These are phyloP conservation scores for Chytriomyces hyalinus DNA, from an alignment of 192 early-diverging fungal species.

Conservation along the genomic window DNA sequence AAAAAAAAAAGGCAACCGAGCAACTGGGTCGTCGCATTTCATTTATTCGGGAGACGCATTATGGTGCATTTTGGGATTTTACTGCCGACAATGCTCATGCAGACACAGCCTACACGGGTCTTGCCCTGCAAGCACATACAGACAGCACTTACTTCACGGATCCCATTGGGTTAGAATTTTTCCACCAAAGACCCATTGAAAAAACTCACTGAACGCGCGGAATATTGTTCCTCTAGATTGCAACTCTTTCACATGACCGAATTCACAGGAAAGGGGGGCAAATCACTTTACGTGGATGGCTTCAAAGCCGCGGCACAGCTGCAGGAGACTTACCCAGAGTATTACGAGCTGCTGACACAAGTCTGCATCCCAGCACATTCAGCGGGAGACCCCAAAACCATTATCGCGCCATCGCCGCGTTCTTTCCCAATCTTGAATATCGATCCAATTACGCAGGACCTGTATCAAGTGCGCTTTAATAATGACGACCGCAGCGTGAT, in stretches of 20 bases:
- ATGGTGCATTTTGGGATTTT: constrained; percentile 79
- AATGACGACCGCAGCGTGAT: constrained; percentile 80
- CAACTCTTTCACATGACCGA: constrained; percentile 83
- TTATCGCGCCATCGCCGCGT: constrained; percentile 67
- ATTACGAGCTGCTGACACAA: constrained; percentile 67
- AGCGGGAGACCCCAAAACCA: constrained; percentile 71
- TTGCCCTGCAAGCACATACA: constrained; percentile 78
- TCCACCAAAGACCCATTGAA: not conserved
- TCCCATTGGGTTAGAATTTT: constrained; percentile 65
- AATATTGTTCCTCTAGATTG: constrained; percentile 46
- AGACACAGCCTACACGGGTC: constrained; percentile 81
- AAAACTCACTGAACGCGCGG: not conserved
- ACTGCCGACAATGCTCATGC: constrained; percentile 76
- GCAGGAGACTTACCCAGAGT: constrained; percentile 56
- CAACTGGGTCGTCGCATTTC: constrained; percentile 66
- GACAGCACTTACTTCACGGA: constrained; percentile 90
- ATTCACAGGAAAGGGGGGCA: constrained; percentile 72
- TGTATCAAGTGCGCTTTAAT: constrained; percentile 81
- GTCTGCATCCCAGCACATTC: constrained; percentile 70
- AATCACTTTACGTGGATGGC: constrained; percentile 80
- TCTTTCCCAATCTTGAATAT: constrained; percentile 71
- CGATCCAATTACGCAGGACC: constrained; percentile 52
- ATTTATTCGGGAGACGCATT: constrained; percentile 81
- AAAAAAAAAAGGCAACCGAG: constrained; percentile 64
- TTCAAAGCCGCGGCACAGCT: constrained; percentile 74